Percentiles rank a stretch among this genome's conserved stretches.
These are phyloP conservation scores for Nasturtium officinale DNA, from an alignment of 345 rosid species.

Conservation along the genomic window DNA sequence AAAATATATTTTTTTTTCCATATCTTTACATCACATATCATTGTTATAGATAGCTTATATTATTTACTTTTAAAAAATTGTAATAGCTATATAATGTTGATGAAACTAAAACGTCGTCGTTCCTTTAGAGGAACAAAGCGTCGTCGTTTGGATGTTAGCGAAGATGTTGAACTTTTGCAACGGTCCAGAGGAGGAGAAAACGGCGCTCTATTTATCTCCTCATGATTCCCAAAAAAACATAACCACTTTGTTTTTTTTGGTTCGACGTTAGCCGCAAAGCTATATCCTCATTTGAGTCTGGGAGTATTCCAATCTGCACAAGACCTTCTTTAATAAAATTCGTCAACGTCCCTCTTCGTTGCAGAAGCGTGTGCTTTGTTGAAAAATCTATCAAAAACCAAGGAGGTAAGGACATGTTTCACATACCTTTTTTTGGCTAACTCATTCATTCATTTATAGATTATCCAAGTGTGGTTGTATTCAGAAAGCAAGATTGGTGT, in stretches of 20 bases:
- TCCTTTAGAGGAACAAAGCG: not conserved
- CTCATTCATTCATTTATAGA: not conserved
- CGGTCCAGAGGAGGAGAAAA: not conserved
- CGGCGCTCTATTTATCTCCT: conserved; percentile 11
- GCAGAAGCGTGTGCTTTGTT: not conserved
- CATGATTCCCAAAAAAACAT: not conserved
- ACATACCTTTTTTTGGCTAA: not conserved
- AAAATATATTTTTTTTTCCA: not conserved
- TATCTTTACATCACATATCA: not conserved
- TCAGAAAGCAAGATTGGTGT: not conserved
- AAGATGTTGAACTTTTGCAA: not conserved
- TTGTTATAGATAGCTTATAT: too few species aligned
- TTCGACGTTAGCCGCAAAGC: too few species aligned
- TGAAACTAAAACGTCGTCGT: not conserved
- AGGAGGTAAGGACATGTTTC: not conserved
- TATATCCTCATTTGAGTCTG: too few species aligned
- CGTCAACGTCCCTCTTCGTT: too few species aligned
- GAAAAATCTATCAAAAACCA: not conserved
- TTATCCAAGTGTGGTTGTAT: not conserved
- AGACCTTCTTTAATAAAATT: too few species aligned
- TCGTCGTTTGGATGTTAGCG: not conserved
- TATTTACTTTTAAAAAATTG: too few species aligned
- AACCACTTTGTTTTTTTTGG: not conserved
- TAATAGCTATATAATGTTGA: not conserved
- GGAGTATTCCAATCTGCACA: too few species aligned